A percentile compares a stretch with the other conserved stretches of the same genome.
Conservation (phyloP, 306 rosid genomes). For the Pachyrhizus erosus region DNA sequence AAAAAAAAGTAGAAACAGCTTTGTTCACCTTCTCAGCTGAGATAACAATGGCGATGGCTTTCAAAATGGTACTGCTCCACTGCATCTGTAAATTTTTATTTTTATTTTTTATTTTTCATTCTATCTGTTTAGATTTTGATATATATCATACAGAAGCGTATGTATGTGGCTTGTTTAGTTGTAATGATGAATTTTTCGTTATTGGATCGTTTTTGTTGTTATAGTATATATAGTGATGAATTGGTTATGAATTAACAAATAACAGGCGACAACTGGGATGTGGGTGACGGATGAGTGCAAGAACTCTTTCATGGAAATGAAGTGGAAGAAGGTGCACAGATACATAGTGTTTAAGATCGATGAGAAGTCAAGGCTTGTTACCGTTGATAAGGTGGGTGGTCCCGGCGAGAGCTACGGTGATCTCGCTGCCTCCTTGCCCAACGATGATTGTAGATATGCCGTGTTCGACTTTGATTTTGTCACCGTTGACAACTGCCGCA, state of each 20-base stretch:
- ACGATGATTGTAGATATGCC: constrained; percentile 92
- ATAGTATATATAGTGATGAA: neutral
- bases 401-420: constrained; percentile 85
- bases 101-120: too few species aligned
- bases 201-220: too few species aligned
- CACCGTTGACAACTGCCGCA: constrained; percentile 95
- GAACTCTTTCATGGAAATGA: constrained; percentile 97
- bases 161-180: too few species aligned
- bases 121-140: neutral
- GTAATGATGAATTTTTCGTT: too few species aligned
- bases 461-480: constrained; percentile 98
- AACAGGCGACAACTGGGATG: constrained; percentile 97
- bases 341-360: constrained; percentile 98
- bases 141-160: too few species aligned
- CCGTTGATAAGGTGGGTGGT: constrained; percentile 94
- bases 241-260: neutral
- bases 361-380: constrained; percentile 80
- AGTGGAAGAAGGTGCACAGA: constrained; percentile 95
- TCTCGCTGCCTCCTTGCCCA: constrained; percentile 86
- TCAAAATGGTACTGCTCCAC: constrained; percentile 79
- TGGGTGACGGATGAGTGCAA: constrained; percentile 99
- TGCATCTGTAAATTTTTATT: neutral
- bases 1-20: neutral
- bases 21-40: constrained; percentile 12
- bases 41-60: constrained; percentile 97